Percentiles rank a stretch among this genome's conserved stretches.
Evolutionary conservation across 2,329 filamentous ascomycete species (phyloP).

Genomic region (Neofusicoccum sp.): DNA sequence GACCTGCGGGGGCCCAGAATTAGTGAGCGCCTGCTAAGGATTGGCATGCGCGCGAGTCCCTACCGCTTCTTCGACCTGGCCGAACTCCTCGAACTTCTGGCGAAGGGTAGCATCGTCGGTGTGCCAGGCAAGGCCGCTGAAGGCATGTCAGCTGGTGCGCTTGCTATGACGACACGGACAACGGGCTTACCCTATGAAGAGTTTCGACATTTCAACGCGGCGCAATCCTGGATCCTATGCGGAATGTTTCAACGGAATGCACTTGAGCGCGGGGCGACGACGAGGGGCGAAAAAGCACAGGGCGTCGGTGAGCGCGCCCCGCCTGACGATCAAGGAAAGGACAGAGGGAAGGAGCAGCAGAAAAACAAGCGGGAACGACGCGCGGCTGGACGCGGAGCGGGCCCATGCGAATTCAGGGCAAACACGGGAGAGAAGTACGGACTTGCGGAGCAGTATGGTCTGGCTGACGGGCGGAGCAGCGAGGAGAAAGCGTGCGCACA

Average conservation of each 20-base stretch:
- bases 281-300: not conserved
- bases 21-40: not conserved
- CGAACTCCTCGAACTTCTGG: slow-evolving; percentile 90
- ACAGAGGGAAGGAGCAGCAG: slow-evolving; percentile 11
- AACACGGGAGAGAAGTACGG: slow-evolving; percentile 5
- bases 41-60: slow-evolving; percentile 42
- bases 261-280: not conserved
- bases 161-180: slow-evolving; percentile 20
- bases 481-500: not conserved
- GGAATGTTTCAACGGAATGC: slow-evolving; percentile 13
- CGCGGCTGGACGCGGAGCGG: not conserved
- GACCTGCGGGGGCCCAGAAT: slow-evolving; percentile 57
- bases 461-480: slow-evolving; percentile 3
- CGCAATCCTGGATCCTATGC: slow-evolving; percentile 9
- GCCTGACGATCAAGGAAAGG: not conserved
- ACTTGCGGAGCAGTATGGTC: slow-evolving; percentile 5
- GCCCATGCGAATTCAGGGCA: not conserved
- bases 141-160: slow-evolving; percentile 6
- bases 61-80: slow-evolving; percentile 91
- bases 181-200: slow-evolving; percentile 81
- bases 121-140: slow-evolving; percentile 95
- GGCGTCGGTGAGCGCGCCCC: not conserved
- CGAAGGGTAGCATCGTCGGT: slow-evolving; percentile 86
- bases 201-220: slow-evolving; percentile 71
- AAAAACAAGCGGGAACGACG: slow-evolving; percentile 8